Conservation (phyloP, 2,329 filamentous ascomycete species). For the Berkeleyomyces basicola region DNA sequence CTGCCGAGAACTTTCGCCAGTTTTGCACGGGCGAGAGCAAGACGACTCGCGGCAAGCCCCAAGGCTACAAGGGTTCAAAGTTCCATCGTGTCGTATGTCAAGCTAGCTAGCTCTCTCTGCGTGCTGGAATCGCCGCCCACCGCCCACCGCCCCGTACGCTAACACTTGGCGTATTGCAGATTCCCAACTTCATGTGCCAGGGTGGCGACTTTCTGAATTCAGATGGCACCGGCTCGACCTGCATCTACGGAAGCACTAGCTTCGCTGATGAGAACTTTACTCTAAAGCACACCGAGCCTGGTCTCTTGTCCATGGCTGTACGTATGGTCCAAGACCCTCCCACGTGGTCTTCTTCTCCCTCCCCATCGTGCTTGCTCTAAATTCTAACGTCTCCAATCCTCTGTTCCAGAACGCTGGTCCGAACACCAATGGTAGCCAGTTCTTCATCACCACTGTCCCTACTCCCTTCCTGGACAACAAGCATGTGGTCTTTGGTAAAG, state of each 20-base stretch:
- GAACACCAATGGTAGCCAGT: constrained; percentile 88
- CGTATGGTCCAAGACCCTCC: constrained; percentile 21
- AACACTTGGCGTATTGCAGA: constrained; percentile 32
- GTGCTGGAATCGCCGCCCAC: not conserved
- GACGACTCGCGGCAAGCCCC: constrained; percentile 56
- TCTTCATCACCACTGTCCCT: constrained; percentile 85
- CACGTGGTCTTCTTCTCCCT: not conserved
- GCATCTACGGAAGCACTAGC: constrained; percentile 69
- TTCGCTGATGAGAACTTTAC: constrained; percentile 87
- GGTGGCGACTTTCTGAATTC: constrained; percentile 91
- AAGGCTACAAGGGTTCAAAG: constrained; percentile 88
- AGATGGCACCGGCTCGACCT: constrained; percentile 75
- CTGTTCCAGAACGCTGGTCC: constrained; percentile 60
- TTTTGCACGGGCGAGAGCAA: constrained; percentile 92
- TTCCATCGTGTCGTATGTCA: constrained; percentile 70
- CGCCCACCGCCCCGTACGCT: not conserved
- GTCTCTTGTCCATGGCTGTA: constrained; percentile 86
- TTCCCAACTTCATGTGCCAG: constrained; percentile 94
- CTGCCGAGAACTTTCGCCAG: constrained; percentile 91
- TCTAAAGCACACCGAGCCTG: constrained; percentile 60
- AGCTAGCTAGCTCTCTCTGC: not conserved
- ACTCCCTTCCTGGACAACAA: constrained; percentile 83
- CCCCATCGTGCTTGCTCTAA: not conserved
- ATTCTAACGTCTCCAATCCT: not conserved
- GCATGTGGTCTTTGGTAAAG: constrained; percentile 89